Evolutionary conservation across 2,329 filamentous ascomycete genomes (phyloP), one percentile per base, ranked within the genome.

Genomic region (Aspergillus candidus): DNA sequence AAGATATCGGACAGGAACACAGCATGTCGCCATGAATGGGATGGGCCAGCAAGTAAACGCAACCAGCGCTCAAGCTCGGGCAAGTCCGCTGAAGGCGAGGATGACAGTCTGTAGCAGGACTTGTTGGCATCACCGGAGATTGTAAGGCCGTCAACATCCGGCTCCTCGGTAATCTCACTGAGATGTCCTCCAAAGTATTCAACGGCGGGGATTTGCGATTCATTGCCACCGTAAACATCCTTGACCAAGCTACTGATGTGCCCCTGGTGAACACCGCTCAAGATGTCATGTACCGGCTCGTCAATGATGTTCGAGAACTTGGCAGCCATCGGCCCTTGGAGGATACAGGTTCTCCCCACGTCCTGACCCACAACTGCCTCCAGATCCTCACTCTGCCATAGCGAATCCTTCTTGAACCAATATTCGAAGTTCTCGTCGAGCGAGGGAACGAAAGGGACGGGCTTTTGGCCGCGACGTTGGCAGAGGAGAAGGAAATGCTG

Each of bases 381-480:
- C 10, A 98, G 77, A 61, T 98, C 93, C 70, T 98, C 93, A 1
- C 93, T 97, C 71, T 98, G 93, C 93, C 93, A 98, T 6, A 98
- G 79, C 1, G 93, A 98, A 68, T 98, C 93, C 75, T 98, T 98
- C 82, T 98, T 98, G 84, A 98, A 98, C 75, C 88, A 98, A 72
- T 94, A 95, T 65, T 98, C 93, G 55, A 98, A 98, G 65, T 91
- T 95, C 51, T 94, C 89, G 59, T 98, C 93, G 15, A 98, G 77
- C n/a, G 86, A 77, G 4, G 93, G 93, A 27, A 98, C 90, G 64
- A 98, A 98, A 1, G 91, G 93, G 22, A 94, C 87, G 2, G 93
- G 93, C 78, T 98, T 98, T 75, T 98, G 93, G 33, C 84, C 85
- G 38, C 86, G 87, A 32, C 89, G 84, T 71, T 93, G 84, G 76